These are phyloP conservation scores for Omphalotus guepiniiformis DNA, from an alignment of 768 basidiomycete species.

Conservation along the genomic window DNA sequence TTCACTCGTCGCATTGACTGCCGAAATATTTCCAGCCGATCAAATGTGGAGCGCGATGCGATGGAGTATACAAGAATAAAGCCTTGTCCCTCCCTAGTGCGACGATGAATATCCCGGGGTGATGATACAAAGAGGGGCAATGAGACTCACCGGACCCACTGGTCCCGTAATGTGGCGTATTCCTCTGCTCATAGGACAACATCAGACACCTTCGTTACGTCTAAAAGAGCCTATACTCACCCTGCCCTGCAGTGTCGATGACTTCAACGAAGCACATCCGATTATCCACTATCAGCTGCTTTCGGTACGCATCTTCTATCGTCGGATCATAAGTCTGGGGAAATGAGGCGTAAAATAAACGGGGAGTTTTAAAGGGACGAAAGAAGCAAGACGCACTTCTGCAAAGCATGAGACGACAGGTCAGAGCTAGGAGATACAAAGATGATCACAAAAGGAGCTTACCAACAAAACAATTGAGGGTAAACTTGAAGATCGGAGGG, in stretches of 20 bases:
- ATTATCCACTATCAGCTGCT: slow-evolving; percentile 92
- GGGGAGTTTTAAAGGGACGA: slow-evolving; percentile 13
- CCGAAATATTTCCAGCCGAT: slow-evolving; percentile 85
- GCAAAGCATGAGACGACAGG: slow-evolving; percentile 16
- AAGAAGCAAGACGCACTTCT: slow-evolving; percentile 46
- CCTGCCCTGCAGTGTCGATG: slow-evolving; percentile 97
- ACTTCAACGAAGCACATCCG: slow-evolving; percentile 95
- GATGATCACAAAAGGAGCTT: slow-evolving; percentile 28
- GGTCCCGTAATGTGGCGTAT: slow-evolving; percentile 93
- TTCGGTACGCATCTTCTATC: slow-evolving; percentile 97
- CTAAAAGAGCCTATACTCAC: slow-evolving; percentile 39
- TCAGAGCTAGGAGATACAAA: slow-evolving; percentile 9
- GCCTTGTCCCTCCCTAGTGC: slow-evolving; percentile 87
- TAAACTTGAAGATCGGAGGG: slow-evolving; percentile 55
- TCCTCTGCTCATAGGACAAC: slow-evolving; percentile 70
- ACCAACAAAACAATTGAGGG: slow-evolving; percentile 95
- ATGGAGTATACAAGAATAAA: slow-evolving; percentile 97
- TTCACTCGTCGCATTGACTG: slow-evolving; percentile 89
- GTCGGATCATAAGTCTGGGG: slow-evolving; percentile 92
- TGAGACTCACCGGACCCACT: slow-evolving; percentile 96
- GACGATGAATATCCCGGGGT: not conserved
- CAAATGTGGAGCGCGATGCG: slow-evolving; percentile 88
- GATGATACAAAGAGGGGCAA: slow-evolving; percentile 2
- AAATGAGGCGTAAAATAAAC: slow-evolving; percentile 10
- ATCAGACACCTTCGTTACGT: slow-evolving; percentile 11